Conservation (phyloP, 495 filamentous ascomycete genomes). For the Xylaria intraflava region DNA sequence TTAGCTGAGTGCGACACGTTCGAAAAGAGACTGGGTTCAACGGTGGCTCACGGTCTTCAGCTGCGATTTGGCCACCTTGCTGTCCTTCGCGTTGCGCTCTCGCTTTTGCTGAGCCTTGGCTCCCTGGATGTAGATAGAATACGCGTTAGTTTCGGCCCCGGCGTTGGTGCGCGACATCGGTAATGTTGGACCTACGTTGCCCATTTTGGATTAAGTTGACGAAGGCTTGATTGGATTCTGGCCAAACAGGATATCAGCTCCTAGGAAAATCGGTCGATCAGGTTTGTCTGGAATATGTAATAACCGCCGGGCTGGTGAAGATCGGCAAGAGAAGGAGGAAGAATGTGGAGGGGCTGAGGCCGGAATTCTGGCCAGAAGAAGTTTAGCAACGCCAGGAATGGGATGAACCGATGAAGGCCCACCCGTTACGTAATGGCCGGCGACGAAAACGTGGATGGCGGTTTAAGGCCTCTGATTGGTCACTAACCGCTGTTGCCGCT, state of each 20-base stretch:
- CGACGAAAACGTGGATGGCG: too few relatives aligned
- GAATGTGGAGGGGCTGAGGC: conserved; percentile 9
- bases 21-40: background rate
- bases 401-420: too few relatives aligned
- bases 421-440: too few relatives aligned
- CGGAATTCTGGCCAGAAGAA: too few relatives aligned
- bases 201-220: conserved; percentile 33
- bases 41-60: conserved; percentile 43
- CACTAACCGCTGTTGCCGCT: too few relatives aligned
- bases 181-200: conserved; percentile 43
- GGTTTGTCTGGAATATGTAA: conserved; percentile 5
- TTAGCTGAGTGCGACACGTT: background rate
- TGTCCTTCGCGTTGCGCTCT: conserved; percentile 47
- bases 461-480: too few relatives aligned
- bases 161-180: background rate
- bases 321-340: conserved; percentile 10
- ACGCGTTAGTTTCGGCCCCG: conserved; percentile 3
- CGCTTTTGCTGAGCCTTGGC: conserved; percentile 54
- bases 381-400: too few relatives aligned
- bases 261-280: background rate
- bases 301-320: conserved; percentile 13
- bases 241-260: background rate
- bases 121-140: conserved; percentile 39
- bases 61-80: conserved; percentile 45
- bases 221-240: background rate